phyloP scores from a whole-genome alignment of 106 monocot genomes.

The Allium sativum region DNA sequence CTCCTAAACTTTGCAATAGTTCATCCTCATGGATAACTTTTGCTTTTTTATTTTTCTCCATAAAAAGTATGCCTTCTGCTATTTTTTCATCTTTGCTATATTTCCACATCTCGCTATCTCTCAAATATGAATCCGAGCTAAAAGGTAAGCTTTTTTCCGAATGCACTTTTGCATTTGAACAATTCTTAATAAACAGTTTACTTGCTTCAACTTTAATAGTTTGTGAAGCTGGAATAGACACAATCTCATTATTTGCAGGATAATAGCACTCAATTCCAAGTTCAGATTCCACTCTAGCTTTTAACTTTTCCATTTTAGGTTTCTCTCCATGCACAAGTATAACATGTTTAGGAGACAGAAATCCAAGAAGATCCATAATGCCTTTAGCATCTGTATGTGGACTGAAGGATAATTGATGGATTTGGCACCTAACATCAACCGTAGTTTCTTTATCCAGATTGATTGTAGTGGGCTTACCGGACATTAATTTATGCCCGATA shows the following conservation, averaged over 20 bases:
- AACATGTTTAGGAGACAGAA: constrained; percentile 73
- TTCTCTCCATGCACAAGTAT: constrained; percentile 97
- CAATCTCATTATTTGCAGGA: constrained; percentile 80
- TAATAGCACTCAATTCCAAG: constrained; percentile 59
- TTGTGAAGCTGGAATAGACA: constrained; percentile 39
- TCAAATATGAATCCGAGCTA: too few species aligned
- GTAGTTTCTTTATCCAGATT: constrained; percentile 74
- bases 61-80: constrained; percentile 63
- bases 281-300: constrained; percentile 69
- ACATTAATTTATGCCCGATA: constrained; percentile 93
- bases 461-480: constrained; percentile 84
- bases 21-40: constrained; percentile 52
- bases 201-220: constrained; percentile 42
- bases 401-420: constrained; percentile 94
- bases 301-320: constrained; percentile 76
- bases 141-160: not conserved
- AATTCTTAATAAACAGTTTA: constrained; percentile 41
- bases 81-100: constrained; percentile 18
- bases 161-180: constrained; percentile 1
- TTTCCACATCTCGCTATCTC: too few species aligned
- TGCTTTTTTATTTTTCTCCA: constrained; percentile 62
- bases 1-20: constrained; percentile 29
- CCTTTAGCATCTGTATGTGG: constrained; percentile 97
- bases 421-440: constrained; percentile 73
- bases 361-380: constrained; percentile 89